These are phyloP conservation scores for Apiospora marii DNA, from an alignment of 2,329 filamentous ascomycete genomes.

Conservation along the genomic window DNA sequence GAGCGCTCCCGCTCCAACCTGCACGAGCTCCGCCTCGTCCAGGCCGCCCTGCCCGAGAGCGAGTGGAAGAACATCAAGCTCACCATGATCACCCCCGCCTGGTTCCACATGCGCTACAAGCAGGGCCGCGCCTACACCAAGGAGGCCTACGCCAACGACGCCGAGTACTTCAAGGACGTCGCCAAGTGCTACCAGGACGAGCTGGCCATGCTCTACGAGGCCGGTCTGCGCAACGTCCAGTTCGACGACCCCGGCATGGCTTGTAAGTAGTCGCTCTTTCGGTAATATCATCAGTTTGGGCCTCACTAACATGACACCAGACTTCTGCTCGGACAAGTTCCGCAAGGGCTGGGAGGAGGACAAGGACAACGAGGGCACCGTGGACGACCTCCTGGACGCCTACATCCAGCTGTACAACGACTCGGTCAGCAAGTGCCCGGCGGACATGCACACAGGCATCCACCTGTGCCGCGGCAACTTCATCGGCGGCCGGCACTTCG, in stretches of 20 bases:
- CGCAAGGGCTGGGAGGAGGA: slow-evolving; percentile 74
- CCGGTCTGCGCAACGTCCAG: slow-evolving; percentile 71
- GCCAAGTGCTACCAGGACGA: slow-evolving; percentile 72
- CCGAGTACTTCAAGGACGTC: slow-evolving; percentile 71
- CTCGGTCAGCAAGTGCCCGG: slow-evolving; percentile 66
- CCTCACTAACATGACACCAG: slow-evolving; percentile 43
- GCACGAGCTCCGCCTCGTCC: slow-evolving; percentile 57
- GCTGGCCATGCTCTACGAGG: slow-evolving; percentile 66
- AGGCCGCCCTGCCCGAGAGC: slow-evolving; percentile 53
- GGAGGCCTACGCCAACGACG: slow-evolving; percentile 63
- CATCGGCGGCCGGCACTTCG: slow-evolving; percentile 70
- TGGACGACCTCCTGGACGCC: slow-evolving; percentile 75
- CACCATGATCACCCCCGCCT: slow-evolving; percentile 62
- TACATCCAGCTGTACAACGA: slow-evolving; percentile 83
- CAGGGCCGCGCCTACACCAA: slow-evolving; percentile 63
- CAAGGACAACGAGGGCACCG: slow-evolving; percentile 69
- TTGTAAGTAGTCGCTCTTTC: slow-evolving; percentile 54
- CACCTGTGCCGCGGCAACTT: slow-evolving; percentile 78
- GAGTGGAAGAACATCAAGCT: slow-evolving; percentile 61
- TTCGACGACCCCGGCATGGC: slow-evolving; percentile 73
- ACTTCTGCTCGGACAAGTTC: slow-evolving; percentile 79
- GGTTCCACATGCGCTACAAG: slow-evolving; percentile 65
- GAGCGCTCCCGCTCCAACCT: slow-evolving; percentile 55
- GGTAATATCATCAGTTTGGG: no score
- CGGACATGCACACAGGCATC: slow-evolving; percentile 78